Base-by-base conservation (phyloP, 352 stramenopile genomes). In the Phytophthora constricta region DNA sequence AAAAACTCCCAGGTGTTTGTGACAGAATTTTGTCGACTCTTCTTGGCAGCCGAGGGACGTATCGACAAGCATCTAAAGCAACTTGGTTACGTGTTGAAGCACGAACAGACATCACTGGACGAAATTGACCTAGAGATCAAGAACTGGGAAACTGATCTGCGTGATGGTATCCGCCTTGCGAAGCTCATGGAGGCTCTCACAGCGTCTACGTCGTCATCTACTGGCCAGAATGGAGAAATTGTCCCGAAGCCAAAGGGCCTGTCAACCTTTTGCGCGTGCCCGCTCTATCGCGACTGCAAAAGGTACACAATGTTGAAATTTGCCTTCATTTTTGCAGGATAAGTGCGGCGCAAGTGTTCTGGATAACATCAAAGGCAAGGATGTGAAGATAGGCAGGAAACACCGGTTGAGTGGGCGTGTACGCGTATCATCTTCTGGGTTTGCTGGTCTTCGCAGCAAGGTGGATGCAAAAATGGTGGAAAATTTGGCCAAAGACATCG, bases 271-370 rank as follows among this genome's bases (percentile, higher is more conserved):
- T 99, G 45, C 87, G 96, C n/a, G 80, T 99, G 10, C 97, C 97
- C 5, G 92, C 96, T 17, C 69, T 97, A 9, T 98, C 96, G n/a
- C 78, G 96, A 16, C 76, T 98, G 13, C 92, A 99, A 71, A 99
- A 99, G 74, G 79, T 99, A 10, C 93, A 98, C 80, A 99, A 99
- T 70, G 89, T 98, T 0, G 86, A 96, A 60, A 81, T 98, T 25
- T 97, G 93, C 25, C 61, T 99, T 27, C 72, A 88, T 46, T 92
- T 82, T 62, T 98, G 33, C 76, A 94, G 59, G 82, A 86, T 34
- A 89, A 90, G 51, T 96, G 86, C 37, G 84, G 78, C 41, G 58
- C 69, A 3, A 76, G 77, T 39, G 71, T 90, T 16, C 61, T 92
- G 1, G 79, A 86, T 50, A 82, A 74, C 27, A 75, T 92, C 16